These are phyloP conservation scores for Beauveria rudraprayagi DNA, from an alignment of 2,329 filamentous ascomycete species.

Conservation along the genomic window DNA sequence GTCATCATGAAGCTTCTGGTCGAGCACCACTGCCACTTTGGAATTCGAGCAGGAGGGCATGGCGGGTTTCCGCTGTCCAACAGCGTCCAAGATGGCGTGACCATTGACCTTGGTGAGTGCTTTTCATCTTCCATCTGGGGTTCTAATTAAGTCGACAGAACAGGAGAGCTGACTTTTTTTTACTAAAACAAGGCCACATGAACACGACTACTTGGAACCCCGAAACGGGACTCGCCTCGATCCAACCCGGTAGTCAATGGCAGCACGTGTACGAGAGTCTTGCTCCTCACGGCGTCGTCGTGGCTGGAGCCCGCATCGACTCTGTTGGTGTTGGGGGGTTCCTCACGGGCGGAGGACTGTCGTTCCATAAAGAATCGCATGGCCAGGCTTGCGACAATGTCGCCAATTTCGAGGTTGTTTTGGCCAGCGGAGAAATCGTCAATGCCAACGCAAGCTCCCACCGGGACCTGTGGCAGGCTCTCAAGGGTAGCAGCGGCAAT, in stretches of 20 bases:
- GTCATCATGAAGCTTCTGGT: constrained; percentile 13
- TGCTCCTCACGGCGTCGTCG: constrained; percentile 23
- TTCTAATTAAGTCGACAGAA: no score
- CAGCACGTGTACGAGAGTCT: constrained; percentile 29
- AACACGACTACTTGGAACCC: constrained; percentile 23
- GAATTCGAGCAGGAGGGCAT: constrained; percentile 15
- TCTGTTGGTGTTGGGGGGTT: constrained; percentile 30
- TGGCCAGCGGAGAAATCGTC: constrained; percentile 20
- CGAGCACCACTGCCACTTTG: constrained; percentile 12
- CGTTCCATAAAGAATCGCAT: constrained; percentile 24
- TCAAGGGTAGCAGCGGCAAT: no score
- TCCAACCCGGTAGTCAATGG: constrained; percentile 31
- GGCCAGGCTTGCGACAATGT: constrained; percentile 36
- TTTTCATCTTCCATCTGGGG: no score
- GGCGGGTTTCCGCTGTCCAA: not conserved
- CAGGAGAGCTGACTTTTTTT: no score
- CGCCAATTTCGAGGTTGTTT: constrained; percentile 34
- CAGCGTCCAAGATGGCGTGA: constrained; percentile 15
- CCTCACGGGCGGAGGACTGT: constrained; percentile 28
- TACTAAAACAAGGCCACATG: constrained; percentile 14
- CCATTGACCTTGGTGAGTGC: constrained; percentile 1
- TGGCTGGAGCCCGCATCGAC: constrained; percentile 28
- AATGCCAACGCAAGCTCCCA: no score
- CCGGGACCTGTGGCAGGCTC: no score
- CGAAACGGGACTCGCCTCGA: constrained; percentile 20